Conservation (phyloP, 768 basidiomycete species). For the Agaricus subrufescens region DNA sequence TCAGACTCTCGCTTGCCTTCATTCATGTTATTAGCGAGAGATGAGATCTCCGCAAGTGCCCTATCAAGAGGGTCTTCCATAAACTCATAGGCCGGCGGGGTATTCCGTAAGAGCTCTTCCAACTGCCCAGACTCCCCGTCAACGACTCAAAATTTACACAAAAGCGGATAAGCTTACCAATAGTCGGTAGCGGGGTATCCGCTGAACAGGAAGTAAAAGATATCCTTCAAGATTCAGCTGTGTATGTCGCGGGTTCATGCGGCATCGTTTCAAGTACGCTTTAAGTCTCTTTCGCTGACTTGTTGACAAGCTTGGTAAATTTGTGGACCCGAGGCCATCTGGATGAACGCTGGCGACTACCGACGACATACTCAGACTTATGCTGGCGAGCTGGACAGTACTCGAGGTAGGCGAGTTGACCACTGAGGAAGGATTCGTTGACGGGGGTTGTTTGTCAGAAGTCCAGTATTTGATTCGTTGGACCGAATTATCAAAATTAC, state of each 20-base stretch:
- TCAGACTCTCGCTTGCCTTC: constrained; percentile 97
- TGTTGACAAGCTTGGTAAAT: constrained; percentile 58
- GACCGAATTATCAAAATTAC: constrained; percentile 92
- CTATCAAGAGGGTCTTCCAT: constrained; percentile 81
- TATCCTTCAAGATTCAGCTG: constrained; percentile 95
- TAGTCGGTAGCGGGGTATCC: constrained; percentile 94
- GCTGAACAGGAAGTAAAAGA: constrained; percentile 89
- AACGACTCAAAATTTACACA: neutral
- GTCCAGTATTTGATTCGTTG: constrained; percentile 87
- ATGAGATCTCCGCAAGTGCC: constrained; percentile 83
- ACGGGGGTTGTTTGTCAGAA: constrained; percentile 43
- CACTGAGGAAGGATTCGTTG: constrained; percentile 33
- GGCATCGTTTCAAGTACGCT: constrained; percentile 84
- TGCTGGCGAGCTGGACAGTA: constrained; percentile 55
- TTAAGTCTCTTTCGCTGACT: constrained; percentile 88
- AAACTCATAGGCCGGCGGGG: constrained; percentile 74
- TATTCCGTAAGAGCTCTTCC: constrained; percentile 81
- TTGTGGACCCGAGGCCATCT: constrained; percentile 34
- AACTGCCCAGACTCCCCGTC: constrained; percentile 40
- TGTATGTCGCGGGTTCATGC: constrained; percentile 84
- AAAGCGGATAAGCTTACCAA: constrained; percentile 49
- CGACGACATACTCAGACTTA: constrained; percentile 50
- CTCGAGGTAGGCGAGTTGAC: constrained; percentile 56
- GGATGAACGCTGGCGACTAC: constrained; percentile 38
- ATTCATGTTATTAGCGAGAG: constrained; percentile 92